Evolutionary conservation across 306 rosid species (phyloP).

Genomic region (Cotoneaster glaucophyllus): DNA sequence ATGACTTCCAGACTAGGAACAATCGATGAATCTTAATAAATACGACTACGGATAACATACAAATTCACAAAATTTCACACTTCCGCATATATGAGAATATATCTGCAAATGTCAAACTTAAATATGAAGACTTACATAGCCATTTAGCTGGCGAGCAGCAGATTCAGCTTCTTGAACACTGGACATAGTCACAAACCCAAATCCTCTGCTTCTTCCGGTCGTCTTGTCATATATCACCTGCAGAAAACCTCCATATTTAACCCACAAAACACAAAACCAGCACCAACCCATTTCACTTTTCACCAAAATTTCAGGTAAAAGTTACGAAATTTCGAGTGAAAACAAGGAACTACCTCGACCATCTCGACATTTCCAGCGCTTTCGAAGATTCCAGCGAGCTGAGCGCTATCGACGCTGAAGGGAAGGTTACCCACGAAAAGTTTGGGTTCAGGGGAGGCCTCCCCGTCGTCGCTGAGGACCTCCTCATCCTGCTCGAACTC

Average conservation of each 20-base stretch:
- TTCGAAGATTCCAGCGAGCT: constrained; percentile 75
- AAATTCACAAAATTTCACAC: not conserved
- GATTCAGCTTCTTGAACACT: constrained; percentile 56
- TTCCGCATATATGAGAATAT: not conserved
- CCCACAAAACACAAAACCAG: not conserved
- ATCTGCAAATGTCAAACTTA: not conserved
- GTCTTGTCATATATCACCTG: constrained; percentile 82
- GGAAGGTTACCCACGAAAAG: constrained; percentile 91
- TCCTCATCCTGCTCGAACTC: constrained; percentile 74
- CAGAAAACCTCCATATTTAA: not conserved
- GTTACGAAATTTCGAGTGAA: not conserved
- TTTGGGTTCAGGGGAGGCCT: constrained; percentile 40
- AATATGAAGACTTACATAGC: constrained; percentile 61
- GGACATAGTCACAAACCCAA: constrained; percentile 96
- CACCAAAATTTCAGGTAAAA: not conserved
- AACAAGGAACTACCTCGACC: constrained; percentile 61
- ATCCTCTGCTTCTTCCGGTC: constrained; percentile 93
- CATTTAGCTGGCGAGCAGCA: constrained; percentile 77
- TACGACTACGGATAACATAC: not conserved
- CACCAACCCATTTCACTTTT: not conserved
- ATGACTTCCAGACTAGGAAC: not conserved
- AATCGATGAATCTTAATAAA: not conserved
- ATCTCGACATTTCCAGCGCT: constrained; percentile 68
- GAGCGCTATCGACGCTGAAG: constrained; percentile 69
- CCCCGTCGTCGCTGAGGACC: constrained; percentile 25